These are phyloP conservation scores for Ambrosia artemisiifolia DNA, from an alignment of 129 eudicot species.

Conservation along the genomic window DNA sequence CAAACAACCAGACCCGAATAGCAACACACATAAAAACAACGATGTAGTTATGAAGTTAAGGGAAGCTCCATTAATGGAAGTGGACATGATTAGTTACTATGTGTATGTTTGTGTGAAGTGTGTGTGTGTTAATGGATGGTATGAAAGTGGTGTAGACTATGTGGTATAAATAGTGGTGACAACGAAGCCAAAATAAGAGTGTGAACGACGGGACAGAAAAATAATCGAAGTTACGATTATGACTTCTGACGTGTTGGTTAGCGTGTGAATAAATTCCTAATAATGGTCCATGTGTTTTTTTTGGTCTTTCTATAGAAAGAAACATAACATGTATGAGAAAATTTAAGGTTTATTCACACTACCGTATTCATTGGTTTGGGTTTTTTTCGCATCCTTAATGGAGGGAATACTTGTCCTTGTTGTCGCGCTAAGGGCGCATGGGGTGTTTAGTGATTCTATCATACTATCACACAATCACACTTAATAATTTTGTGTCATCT, in stretches of 20 bases:
- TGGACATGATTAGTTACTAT: conserved; percentile 3
- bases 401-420: too few relatives aligned
- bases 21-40: conserved; percentile 1
- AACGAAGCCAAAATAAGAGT: conserved; percentile 20
- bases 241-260: conserved; percentile 22
- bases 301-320: background rate
- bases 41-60: background rate
- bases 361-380: too few relatives aligned
- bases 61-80: conserved; percentile 13
- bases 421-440: too few relatives aligned
- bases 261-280: conserved; percentile 27
- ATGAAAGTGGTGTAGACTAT: conserved; percentile 8
- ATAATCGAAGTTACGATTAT: conserved; percentile 23
- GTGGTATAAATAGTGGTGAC: conserved; percentile 17
- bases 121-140: conserved; percentile 7
- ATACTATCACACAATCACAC: too few relatives aligned
- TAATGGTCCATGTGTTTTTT: conserved; percentile 18
- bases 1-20: conserved; percentile 16
- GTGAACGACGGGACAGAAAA: conserved; percentile 34
- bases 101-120: background rate
- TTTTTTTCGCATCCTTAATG: too few relatives aligned
- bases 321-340: background rate
- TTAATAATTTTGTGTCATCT: too few relatives aligned
- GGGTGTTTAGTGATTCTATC: too few relatives aligned
- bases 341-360: too few relatives aligned